A percentile compares a stretch with the other conserved stretches of the same genome.
Conservation (phyloP, 225 moss, liverwort and hornwort species). For the Thuidium tamariscinum region DNA sequence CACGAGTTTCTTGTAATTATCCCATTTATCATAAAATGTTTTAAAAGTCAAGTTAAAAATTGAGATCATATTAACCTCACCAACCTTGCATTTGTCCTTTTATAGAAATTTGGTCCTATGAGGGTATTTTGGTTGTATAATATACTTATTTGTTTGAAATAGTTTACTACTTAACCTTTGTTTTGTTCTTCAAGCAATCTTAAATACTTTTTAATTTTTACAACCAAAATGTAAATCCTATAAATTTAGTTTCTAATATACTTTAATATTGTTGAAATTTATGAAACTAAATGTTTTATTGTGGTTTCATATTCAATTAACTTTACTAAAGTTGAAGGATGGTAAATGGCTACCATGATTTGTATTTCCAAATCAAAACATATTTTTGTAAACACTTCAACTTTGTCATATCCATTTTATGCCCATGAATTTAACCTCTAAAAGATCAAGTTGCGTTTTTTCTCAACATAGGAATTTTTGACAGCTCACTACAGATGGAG, state of each 20-base stretch:
- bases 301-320: background rate
- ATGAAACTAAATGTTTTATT: too few relatives aligned
- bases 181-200: background rate
- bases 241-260: background rate
- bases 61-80: too few relatives aligned
- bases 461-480: too few relatives aligned
- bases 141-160: background rate
- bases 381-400: background rate
- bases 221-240: background rate
- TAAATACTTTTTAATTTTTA: background rate
- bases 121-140: background rate
- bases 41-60: background rate
- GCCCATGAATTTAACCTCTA: background rate
- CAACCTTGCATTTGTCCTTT: background rate
- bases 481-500: too few relatives aligned
- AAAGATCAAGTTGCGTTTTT: too few relatives aligned
- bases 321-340: background rate
- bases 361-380: background rate
- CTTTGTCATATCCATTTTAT: background rate
- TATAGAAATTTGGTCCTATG: accelerated
- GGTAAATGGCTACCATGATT: background rate
- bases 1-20: too few relatives aligned
- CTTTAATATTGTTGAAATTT: accelerated
- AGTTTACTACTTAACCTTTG: background rate
- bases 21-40: background rate